phyloP scores from a whole-genome alignment of 1,284 basidiomycete species.

The Erythrobasidium hasegawianum region DNA sequence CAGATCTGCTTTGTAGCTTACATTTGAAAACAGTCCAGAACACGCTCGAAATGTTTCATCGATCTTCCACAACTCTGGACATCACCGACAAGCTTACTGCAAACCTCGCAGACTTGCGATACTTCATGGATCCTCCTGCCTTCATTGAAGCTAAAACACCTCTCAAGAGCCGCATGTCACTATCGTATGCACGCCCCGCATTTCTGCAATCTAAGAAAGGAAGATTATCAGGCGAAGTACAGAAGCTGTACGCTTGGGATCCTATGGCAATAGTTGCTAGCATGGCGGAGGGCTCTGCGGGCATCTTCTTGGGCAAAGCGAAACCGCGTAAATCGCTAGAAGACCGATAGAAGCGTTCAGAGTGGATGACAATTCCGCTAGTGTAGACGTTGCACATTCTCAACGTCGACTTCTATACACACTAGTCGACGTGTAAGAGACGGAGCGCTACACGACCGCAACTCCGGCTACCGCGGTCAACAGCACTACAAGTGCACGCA shows the following conservation, averaged over 20 bases:
- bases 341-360: not conserved
- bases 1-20: no score
- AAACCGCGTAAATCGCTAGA: constrained; percentile 3
- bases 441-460: constrained; percentile 38
- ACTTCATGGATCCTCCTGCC: constrained; percentile 31
- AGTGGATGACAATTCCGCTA: not conserved
- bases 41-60: constrained; percentile 24
- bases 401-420: no score
- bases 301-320: constrained; percentile 18
- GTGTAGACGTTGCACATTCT: not conserved
- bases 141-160: constrained; percentile 5
- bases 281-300: constrained; percentile 27
- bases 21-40: constrained; percentile 31
- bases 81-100: constrained; percentile 8
- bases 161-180: not conserved
- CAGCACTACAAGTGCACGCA: constrained; percentile 34
- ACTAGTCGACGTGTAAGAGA: no score
- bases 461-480: constrained; percentile 42
- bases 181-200: constrained; percentile 15
- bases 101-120: constrained; percentile 28
- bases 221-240: not conserved
- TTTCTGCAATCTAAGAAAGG: constrained; percentile 8
- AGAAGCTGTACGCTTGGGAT: constrained; percentile 29
- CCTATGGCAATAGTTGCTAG: constrained; percentile 15
- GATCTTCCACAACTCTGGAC: constrained; percentile 8